Evolutionary conservation across 805 yeast genomes (phyloP), one percentile per base, ranked within the genome.

Genomic region (Schizosaccharomyces cryophilus): DNA sequence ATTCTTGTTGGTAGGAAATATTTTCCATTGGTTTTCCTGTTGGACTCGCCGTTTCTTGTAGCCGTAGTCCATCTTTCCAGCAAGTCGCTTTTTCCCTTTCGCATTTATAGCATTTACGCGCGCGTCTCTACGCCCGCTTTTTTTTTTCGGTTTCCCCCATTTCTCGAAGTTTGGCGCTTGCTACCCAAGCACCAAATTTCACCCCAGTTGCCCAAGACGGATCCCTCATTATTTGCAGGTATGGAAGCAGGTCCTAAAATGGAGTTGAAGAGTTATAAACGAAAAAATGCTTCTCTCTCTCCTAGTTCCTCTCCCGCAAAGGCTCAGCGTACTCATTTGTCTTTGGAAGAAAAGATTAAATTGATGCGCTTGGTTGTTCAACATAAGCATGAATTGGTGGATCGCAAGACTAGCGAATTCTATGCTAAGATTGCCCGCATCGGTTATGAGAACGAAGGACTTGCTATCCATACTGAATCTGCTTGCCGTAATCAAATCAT

Each of bases 291-390:
- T 21, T 51, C 56, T 17, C 35, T 51, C 30, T 51, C 56, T 51
- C 56, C 56, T 29, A 51, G 56, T 51, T 21, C 56, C 35, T 51
- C 56, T 51, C 56, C 56, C 17, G 56, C 56, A 31, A 51, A 51
- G 29, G 56, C 56, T 13, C 56, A 51, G 56, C 56, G 56, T 21
- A 51, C 56, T 5, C 56, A 51, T n/a, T 21, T 51, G 29, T 51
- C 56, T 17, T 29, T 51, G 30, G 56, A 51, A 17, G 56, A 51
- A 29, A 51, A 51, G n/a, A 51, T 51, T 17, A 51, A 21, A 17
- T 29, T 51, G 35, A 51, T 51, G 56, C 56, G 56, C 35, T 51
- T 51, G 31, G 56, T 51, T 17, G 35, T 51, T 5, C 56, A 29
- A 17, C 56, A 51, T n/a, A 51, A 51, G 35, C 30, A 51, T 29